Conservation (phyloP, 257 asterid species). For the Osmanthus fragrans region DNA sequence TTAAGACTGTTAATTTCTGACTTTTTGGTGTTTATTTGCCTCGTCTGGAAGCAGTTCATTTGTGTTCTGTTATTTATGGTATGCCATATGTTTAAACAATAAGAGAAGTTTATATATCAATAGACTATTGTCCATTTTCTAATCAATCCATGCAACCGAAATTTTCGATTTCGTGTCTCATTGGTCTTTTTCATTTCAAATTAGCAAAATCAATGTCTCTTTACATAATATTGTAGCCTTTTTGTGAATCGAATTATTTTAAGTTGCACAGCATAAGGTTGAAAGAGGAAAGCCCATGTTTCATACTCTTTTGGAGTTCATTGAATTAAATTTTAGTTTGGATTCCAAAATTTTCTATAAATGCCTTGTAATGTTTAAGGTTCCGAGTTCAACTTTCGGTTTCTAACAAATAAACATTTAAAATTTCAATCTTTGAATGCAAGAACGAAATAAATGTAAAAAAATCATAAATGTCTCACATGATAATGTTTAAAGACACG, state of each 20-base stretch:
- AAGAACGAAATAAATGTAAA: not conserved
- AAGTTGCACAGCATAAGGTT: not conserved
- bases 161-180: not conserved
- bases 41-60: slow-evolving; percentile 5
- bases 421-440: not conserved
- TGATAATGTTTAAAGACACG: not conserved
- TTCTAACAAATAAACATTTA: too few relatives aligned
- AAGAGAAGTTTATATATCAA: not conserved
- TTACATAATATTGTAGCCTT: too few relatives aligned
- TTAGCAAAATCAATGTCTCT: not conserved
- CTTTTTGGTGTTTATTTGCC: slow-evolving; percentile 13
- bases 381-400: too few relatives aligned
- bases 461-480: not conserved
- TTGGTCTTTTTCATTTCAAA: not conserved
- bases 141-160: not conserved
- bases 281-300: not conserved
- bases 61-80: not conserved
- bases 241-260: not conserved
- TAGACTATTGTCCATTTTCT: not conserved
- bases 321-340: too few relatives aligned
- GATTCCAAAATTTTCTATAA: too few relatives aligned
- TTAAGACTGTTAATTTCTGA: slow-evolving; percentile 10
- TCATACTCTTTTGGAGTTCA: not conserved
- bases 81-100: not conserved
- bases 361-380: too few relatives aligned